Conservation (phyloP, 2,329 filamentous ascomycete species). For the Trichoderma lentiforme region DNA sequence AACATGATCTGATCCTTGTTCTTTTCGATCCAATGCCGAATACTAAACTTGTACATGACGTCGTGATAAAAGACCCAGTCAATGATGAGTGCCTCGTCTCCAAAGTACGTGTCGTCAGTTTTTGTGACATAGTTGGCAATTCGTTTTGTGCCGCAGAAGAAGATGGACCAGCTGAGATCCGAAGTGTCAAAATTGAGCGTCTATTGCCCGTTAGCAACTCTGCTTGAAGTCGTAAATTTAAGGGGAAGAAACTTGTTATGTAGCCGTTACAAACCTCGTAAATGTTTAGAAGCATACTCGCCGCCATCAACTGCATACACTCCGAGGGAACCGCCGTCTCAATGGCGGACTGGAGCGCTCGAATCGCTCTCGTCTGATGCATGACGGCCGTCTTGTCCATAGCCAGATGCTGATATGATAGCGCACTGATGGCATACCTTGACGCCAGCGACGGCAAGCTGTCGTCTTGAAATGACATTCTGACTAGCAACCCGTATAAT, state of each 20-base stretch:
- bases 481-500: slow-evolving; percentile 5
- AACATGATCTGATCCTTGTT: slow-evolving; percentile 1
- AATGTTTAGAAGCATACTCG: slow-evolving; percentile 15
- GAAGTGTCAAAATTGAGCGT: slow-evolving; percentile 17
- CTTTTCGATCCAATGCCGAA: slow-evolving; percentile 10
- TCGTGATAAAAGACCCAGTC: slow-evolving; percentile 19
- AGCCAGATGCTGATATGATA: slow-evolving; percentile 11
- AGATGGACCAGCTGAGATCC: slow-evolving; percentile 16
- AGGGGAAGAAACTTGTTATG: accelerated
- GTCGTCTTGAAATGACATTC: slow-evolving; percentile 11
- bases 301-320: slow-evolving; percentile 15
- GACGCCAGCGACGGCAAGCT: slow-evolving; percentile 12
- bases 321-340: neutral
- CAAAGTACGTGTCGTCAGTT: neutral
- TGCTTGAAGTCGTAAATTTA: neutral
- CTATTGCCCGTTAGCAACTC: neutral
- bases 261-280: neutral
- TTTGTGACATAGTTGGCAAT: slow-evolving; percentile 3
- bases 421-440: slow-evolving; percentile 6
- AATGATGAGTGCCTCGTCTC: slow-evolving; percentile 14
- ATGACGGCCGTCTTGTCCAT: slow-evolving; percentile 6
- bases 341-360: slow-evolving; percentile 13
- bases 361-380: slow-evolving; percentile 11
- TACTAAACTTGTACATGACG: slow-evolving; percentile 19
- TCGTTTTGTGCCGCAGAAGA: slow-evolving; percentile 16